phyloP scores from a whole-genome alignment of 352 stramenopile species.

The Globisporangium nodosum region DNA sequence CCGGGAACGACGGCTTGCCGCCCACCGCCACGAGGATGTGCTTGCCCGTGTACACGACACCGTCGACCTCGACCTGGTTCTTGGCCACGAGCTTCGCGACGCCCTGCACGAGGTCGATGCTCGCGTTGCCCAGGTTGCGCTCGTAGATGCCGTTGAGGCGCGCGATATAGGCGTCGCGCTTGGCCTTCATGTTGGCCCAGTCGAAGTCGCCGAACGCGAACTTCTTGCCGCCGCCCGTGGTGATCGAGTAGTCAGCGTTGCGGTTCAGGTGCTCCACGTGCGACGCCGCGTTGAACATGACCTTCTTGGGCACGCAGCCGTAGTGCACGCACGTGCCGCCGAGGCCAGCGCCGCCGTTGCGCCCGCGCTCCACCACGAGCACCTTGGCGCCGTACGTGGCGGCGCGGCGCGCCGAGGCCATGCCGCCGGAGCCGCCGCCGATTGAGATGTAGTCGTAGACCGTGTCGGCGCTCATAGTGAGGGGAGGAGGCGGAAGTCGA shows the following conservation, averaged over 20 bases:
- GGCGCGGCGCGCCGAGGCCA: constrained; percentile 89
- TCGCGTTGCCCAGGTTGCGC: constrained; percentile 87
- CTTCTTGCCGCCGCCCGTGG: constrained; percentile 23
- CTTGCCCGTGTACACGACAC: constrained; percentile 42
- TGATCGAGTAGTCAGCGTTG: constrained; percentile 74
- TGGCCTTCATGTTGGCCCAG: constrained; percentile 90
- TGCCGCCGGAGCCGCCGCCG: constrained; percentile 87
- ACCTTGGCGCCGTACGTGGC: constrained; percentile 85
- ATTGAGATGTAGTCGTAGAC: constrained; percentile 90
- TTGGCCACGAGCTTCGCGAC: constrained; percentile 78
- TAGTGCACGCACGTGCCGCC: constrained; percentile 99
- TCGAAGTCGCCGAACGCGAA: constrained; percentile 81
- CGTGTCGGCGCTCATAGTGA: background rate
- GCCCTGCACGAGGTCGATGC: constrained; percentile 86
- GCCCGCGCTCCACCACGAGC: constrained; percentile 89
- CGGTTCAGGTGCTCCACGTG: constrained; percentile 51
- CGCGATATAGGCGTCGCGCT: constrained; percentile 92
- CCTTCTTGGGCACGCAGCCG: constrained; percentile 98
- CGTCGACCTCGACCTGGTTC: constrained; percentile 77
- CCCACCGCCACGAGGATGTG: constrained; percentile 64
- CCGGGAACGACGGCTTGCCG: constrained; percentile 47
- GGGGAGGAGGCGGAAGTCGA: too few species aligned
- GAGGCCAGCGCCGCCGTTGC: constrained; percentile 32
- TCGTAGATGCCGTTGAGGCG: constrained; percentile 97
- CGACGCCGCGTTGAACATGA: constrained; percentile 89